Evolutionary conservation across 2,329 filamentous ascomycete species (phyloP).

Genomic region (Cordyceps militaris): DNA sequence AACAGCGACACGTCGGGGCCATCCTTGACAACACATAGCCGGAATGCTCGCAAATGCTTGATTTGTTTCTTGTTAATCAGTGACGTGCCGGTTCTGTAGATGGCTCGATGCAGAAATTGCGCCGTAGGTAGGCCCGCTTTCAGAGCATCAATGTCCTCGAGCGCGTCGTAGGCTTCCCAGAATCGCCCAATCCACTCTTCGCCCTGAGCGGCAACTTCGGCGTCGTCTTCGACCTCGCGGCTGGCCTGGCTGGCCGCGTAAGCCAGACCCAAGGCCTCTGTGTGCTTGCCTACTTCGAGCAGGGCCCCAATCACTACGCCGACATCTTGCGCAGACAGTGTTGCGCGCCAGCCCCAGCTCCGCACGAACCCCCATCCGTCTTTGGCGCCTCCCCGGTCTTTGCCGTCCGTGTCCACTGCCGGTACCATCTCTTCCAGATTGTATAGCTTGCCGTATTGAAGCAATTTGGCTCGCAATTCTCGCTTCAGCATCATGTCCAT

Average conservation of each 20-base stretch:
- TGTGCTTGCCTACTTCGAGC: conserved; percentile 74
- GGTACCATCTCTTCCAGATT: conserved; percentile 92
- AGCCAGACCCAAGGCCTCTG: conserved; percentile 27
- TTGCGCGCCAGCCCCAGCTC: conserved; percentile 96
- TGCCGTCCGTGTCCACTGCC: conserved; percentile 62
- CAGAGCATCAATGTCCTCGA: conserved; percentile 67
- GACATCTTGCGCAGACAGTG: conserved; percentile 85
- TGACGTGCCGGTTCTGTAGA: conserved; percentile 84
- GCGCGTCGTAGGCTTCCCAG: conserved; percentile 65
- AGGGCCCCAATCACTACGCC: conserved; percentile 89
- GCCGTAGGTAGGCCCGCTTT: conserved; percentile 73
- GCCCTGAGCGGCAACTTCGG: conserved; percentile 43
- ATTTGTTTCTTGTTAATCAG: conserved; percentile 93
- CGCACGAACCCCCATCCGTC: conserved; percentile 96
- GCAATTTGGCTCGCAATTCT: conserved; percentile 72
- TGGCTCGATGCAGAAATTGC: conserved; percentile 83
- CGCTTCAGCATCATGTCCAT: conserved; percentile 98
- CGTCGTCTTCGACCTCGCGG: conserved; percentile 40
- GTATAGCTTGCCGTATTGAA: conserved; percentile 89
- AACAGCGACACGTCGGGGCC: conserved; percentile 88
- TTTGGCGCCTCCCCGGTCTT: conserved; percentile 63
- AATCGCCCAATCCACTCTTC: conserved; percentile 62
- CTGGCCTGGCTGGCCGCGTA: conserved; percentile 24
- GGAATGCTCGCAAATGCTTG: conserved; percentile 83
- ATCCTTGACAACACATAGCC: conserved; percentile 93